Base-by-base conservation (phyloP, 2,329 filamentous ascomycete genomes). In the Beauveria sp. region DNA sequence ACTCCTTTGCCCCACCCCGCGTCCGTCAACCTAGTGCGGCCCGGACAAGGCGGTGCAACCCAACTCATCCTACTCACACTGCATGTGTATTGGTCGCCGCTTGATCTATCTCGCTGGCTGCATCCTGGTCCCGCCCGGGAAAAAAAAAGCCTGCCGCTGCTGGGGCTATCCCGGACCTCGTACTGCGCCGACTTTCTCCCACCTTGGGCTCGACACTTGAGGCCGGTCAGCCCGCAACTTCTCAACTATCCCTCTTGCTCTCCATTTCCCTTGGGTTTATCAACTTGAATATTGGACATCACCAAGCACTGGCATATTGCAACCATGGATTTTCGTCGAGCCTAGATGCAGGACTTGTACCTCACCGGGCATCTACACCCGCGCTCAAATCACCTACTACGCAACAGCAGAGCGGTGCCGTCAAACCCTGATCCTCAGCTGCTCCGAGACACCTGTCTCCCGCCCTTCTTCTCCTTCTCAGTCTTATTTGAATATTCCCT, bases 151-250 rank as follows among this genome's bases (percentile, higher is more conserved):
- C 26, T 46, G 26, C 28, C 18, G 41, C 41, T 57, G 28, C 30
- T 48, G 20, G 44, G 43, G 55, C 30, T 48, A 47, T 57, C 43
- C n/a, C 20, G 41, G 41, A 47, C 53, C 53, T 55, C n/a, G 53
- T 55, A 41, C 53, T 55, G 53, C 41, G 40, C 53, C 53, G 41
- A 46, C 41, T 55, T 46, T 10, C 24, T 55, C 54, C n/a, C n/a
- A 16, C 41, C 47, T 51, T 34, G 9, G 18, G 16, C 47, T 51
- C 18, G 26, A 51, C 47, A 34, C 12, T 26, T 20, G 51, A 53
- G 16, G 40, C 40, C 53, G 26, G 18, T 26, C 40, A 46, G 40
- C 37, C 53, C 22, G 18, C 24, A 24, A 47, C 30, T 18, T n/a
- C 37, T 43, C 18, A 28, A 20, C 5, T 18, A 7, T 44, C 16